These are phyloP conservation scores for Magnolia kwangsiensis DNA, from an alignment of 164 flowering plant genomes.

Conservation along the genomic window DNA sequence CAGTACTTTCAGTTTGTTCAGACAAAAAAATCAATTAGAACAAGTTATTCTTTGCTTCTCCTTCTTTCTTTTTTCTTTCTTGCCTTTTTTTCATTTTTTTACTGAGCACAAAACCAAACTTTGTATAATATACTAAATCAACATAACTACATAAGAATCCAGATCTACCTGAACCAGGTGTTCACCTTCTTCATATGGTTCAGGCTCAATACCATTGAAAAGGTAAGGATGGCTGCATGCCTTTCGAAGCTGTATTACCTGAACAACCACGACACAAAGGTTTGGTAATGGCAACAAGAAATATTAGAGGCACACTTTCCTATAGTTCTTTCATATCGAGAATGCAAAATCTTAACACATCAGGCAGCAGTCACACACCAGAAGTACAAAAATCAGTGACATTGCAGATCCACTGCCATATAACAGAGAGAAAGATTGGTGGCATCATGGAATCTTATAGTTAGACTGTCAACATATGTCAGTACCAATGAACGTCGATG, in stretches of 20 bases:
- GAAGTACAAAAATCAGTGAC: neutral
- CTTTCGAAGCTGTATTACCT: conserved; percentile 90
- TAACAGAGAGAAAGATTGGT: neutral
- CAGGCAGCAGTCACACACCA: neutral
- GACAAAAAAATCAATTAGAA: neutral
- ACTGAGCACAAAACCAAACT: neutral
- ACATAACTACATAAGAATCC: conserved; percentile 1
- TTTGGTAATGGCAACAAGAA: conserved; percentile 4
- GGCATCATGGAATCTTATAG: neutral
- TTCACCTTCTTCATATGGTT: conserved; percentile 95
- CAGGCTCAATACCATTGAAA: conserved; percentile 96
- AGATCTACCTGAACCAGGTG: conserved; percentile 78
- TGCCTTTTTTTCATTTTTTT: neutral
- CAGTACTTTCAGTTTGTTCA: no score
- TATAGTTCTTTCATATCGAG: neutral
- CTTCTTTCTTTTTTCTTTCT: neutral
- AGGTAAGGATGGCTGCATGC: conserved; percentile 97
- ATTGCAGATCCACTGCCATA: neutral
- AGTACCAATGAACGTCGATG: neutral
- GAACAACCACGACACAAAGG: conserved; percentile 11
- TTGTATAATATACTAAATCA: neutral
- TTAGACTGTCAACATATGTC: neutral
- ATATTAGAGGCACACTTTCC: neutral
- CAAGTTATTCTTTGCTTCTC: neutral
- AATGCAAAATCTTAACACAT: neutral